phyloP scores from a whole-genome alignment of 108 stramenopile species.

The Chaetoceros muelleri region DNA sequence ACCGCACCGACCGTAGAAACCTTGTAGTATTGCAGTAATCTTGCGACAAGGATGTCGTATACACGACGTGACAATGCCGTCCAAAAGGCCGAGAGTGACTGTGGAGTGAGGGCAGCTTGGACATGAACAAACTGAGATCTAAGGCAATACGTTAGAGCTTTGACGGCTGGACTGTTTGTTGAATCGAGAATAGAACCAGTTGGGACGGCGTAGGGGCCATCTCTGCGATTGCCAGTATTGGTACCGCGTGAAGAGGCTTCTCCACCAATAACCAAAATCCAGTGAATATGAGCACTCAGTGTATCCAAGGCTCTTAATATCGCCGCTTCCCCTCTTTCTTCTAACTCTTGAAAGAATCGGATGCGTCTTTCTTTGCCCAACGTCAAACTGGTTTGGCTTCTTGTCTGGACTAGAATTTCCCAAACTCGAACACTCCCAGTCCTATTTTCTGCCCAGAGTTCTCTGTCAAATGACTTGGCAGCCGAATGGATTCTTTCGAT shows the following conservation, averaged over 20 bases:
- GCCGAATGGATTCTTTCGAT: constrained; percentile 76
- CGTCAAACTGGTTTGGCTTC: constrained; percentile 39
- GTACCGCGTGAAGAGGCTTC: constrained; percentile 27
- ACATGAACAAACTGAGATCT: constrained; percentile 72
- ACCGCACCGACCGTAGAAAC: constrained; percentile 77
- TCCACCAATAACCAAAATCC: constrained; percentile 70
- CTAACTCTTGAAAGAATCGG: constrained; percentile 64
- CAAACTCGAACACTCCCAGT: constrained; percentile 65
- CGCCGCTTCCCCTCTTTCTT: constrained; percentile 66
- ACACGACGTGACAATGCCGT: constrained; percentile 77
- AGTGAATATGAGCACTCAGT: constrained; percentile 70
- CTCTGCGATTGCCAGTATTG: not conserved
- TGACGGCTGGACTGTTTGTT: constrained; percentile 72
- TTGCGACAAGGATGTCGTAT: constrained; percentile 67
- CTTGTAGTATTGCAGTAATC: constrained; percentile 61
- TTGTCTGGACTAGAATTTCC: constrained; percentile 53
- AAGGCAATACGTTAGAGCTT: constrained; percentile 71
- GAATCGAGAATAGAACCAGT: constrained; percentile 61
- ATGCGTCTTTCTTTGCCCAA: constrained; percentile 50
- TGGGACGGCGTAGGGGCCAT: constrained; percentile 67
- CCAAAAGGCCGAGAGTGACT: constrained; percentile 74
- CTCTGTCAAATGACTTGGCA: constrained; percentile 76
- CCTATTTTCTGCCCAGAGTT: constrained; percentile 77
- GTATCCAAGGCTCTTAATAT: constrained; percentile 68
- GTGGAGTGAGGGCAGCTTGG: constrained; percentile 67